Percentiles rank a stretch among this genome's conserved stretches.
Conservation (phyloP, 192 early-diverging fungal species). For the Piromyces finnis region DNA sequence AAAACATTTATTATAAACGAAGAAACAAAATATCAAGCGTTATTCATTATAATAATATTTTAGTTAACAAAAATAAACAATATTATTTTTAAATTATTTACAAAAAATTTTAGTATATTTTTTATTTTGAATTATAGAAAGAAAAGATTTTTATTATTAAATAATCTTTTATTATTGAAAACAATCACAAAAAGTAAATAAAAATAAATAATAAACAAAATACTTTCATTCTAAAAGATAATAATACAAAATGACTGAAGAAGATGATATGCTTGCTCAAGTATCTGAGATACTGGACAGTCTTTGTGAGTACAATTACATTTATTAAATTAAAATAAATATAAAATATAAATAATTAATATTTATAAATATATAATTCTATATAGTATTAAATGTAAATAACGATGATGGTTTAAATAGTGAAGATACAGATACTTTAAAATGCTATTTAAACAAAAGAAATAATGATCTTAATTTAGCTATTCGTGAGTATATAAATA, state of each 20-base stretch:
- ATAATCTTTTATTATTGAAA: background rate
- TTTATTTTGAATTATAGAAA: background rate
- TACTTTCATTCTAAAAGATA: too few species aligned
- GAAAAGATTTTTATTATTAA: background rate
- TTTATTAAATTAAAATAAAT: too few species aligned
- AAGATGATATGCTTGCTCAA: background rate
- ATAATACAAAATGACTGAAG: background rate
- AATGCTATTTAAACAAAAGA: background rate
- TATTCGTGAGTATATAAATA: background rate
- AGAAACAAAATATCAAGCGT: too few species aligned
- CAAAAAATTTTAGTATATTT: background rate
- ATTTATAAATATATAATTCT: too few species aligned
- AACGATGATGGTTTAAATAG: background rate
- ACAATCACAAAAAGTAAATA: too few species aligned
- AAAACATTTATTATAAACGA: too few species aligned
- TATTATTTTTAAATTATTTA: background rate
- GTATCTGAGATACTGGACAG: background rate
- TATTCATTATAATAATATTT: background rate
- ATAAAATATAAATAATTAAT: too few species aligned
- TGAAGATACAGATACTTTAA: background rate
- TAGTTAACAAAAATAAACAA: background rate
- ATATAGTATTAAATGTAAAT: background rate
- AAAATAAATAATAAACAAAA: too few species aligned
- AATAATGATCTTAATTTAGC: background rate
- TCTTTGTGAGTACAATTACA: background rate